A percentile compares a stretch with the other conserved stretches of the same genome.
Evolutionary conservation across 495 filamentous ascomycete genomes (phyloP).

Genomic region (Thozetella sp.): DNA sequence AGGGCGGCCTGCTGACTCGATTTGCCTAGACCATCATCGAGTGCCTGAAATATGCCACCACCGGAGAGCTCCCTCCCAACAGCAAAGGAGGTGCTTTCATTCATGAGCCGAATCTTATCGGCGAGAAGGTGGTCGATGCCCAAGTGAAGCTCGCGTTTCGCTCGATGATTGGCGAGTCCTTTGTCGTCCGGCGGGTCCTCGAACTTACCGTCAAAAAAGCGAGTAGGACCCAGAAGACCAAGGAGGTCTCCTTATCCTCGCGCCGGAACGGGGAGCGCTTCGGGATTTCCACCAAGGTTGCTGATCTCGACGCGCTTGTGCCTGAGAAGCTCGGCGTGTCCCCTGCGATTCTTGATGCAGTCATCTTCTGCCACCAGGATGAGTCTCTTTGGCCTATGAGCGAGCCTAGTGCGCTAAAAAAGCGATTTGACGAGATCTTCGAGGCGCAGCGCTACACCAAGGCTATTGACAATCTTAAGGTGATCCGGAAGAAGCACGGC

Average conservation of each 20-base stretch:
- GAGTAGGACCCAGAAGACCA: constrained; percentile 73
- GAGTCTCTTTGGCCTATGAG: constrained; percentile 98
- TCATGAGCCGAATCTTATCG: constrained; percentile 89
- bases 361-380: constrained; percentile 99
- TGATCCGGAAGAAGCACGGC: constrained; percentile 78
- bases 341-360: constrained; percentile 83
- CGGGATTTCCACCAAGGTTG: constrained; percentile 73
- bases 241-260: constrained; percentile 63
- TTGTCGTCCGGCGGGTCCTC: constrained; percentile 79
- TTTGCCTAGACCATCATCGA: constrained; percentile 86
- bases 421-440: constrained; percentile 96
- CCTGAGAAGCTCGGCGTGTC: constrained; percentile 90
- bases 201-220: constrained; percentile 87
- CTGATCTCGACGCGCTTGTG: constrained; percentile 80
- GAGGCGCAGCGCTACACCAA: constrained; percentile 97
- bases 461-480: constrained; percentile 91
- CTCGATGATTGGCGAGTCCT: constrained; percentile 69
- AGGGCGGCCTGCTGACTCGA: constrained; percentile 8
- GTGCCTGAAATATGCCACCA: constrained; percentile 97
- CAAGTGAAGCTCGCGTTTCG: constrained; percentile 91
- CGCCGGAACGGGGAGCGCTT: constrained; percentile 79
- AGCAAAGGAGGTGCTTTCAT: constrained; percentile 95
- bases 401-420: constrained; percentile 81
- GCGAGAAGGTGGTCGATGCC: constrained; percentile 88
- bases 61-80: constrained; percentile 90